These are phyloP conservation scores for Globisporangium apiculatum DNA, from an alignment of 352 stramenopile species.

Conservation along the genomic window DNA sequence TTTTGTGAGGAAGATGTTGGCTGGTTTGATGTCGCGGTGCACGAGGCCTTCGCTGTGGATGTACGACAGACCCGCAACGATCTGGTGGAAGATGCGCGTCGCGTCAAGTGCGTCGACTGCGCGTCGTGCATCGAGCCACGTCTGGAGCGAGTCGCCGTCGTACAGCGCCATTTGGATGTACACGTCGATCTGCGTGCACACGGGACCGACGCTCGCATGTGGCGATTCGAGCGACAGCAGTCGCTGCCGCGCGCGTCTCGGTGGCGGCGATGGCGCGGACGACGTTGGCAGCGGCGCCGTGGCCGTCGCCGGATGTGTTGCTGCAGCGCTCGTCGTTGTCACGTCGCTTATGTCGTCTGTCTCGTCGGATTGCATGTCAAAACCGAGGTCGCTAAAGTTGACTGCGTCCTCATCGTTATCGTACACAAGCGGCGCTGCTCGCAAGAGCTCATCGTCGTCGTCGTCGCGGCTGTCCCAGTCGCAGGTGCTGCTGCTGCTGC, in stretches of 20 bases:
- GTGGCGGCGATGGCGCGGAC: background rate
- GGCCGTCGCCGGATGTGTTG: too few species aligned
- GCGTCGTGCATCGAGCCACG: conserved; percentile 60
- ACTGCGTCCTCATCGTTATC: conserved; percentile 17
- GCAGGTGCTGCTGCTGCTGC: background rate
- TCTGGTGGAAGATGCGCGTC: conserved; percentile 66
- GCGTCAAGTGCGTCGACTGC: conserved; percentile 37
- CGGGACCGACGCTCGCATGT: conserved; percentile 11
- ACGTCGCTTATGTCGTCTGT: background rate
- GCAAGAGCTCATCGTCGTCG: conserved; percentile 19
- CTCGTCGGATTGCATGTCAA: conserved; percentile 34
- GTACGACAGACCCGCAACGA: conserved; percentile 69
- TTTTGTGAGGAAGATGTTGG: conserved; percentile 74
- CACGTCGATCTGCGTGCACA: conserved; percentile 77
- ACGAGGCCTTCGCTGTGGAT: conserved; percentile 69
- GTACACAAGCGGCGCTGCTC: background rate
- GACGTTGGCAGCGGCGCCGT: background rate
- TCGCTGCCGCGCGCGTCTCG: background rate
- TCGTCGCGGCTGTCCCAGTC: conserved; percentile 11
- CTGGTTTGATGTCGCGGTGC: conserved; percentile 76
- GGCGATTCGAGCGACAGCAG: conserved; percentile 18
- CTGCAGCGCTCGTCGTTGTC: background rate
- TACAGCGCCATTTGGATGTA: conserved; percentile 95
- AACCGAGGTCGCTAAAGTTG: conserved; percentile 48
- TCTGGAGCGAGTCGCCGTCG: conserved; percentile 79